These are phyloP conservation scores for Brassica incana DNA, from an alignment of 345 rosid genomes.

Conservation along the genomic window DNA sequence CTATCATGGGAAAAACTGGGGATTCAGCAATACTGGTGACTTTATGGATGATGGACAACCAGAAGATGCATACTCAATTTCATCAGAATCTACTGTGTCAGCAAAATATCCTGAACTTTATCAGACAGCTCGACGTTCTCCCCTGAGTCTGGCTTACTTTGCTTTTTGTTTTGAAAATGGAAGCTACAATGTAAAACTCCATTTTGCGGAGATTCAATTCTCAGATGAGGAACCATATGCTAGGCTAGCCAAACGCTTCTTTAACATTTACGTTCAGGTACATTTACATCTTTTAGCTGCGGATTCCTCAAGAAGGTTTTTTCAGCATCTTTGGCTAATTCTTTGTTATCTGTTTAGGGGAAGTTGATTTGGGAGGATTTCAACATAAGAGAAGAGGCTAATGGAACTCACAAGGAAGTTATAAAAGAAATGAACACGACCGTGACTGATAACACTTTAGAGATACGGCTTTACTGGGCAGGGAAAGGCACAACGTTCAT, in stretches of 20 bases:
- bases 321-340: neutral
- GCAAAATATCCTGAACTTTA: slow-evolving; percentile 44
- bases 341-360: slow-evolving; percentile 39
- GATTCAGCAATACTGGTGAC: slow-evolving; percentile 44
- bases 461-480: slow-evolving; percentile 63
- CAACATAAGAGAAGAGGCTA: slow-evolving; percentile 46
- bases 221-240: slow-evolving; percentile 41
- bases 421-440: slow-evolving; percentile 32
- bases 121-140: slow-evolving; percentile 56
- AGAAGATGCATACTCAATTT: slow-evolving; percentile 30
- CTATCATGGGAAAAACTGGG: slow-evolving; percentile 32
- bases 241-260: slow-evolving; percentile 58
- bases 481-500: slow-evolving; percentile 63
- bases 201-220: slow-evolving; percentile 67
- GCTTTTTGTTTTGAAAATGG: slow-evolving; percentile 62
- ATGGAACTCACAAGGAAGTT: slow-evolving; percentile 45
- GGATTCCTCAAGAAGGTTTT: neutral
- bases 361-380: slow-evolving; percentile 52
- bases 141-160: slow-evolving; percentile 61
- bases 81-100: slow-evolving; percentile 24
- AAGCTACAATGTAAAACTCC: slow-evolving; percentile 63
- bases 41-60: slow-evolving; percentile 41
- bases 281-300: neutral
- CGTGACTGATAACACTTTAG: slow-evolving; percentile 48
- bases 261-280: slow-evolving; percentile 47